Conservation (phyloP, 192 early-diverging fungal genomes). For the Chytriomyces sp. region DNA sequence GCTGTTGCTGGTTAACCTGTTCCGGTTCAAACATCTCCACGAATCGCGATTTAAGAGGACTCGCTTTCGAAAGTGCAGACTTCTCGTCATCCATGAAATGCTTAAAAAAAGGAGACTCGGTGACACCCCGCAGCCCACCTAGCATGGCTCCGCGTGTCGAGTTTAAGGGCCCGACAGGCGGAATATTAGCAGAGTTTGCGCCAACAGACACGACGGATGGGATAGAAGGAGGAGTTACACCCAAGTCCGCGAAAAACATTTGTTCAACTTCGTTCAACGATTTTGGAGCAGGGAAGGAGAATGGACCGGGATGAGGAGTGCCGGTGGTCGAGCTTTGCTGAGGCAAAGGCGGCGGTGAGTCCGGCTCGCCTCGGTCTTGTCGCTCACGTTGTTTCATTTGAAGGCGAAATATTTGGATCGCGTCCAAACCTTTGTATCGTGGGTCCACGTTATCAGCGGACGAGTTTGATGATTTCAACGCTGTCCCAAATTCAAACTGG, state of each 20-base stretch:
- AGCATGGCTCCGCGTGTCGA: too few relatives aligned
- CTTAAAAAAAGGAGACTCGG: too few relatives aligned
- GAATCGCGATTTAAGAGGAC: slow-evolving; percentile 6
- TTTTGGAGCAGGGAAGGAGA: not conserved
- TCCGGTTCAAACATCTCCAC: slow-evolving; percentile 8
- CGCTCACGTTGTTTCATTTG: slow-evolving; percentile 35
- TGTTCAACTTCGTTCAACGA: not conserved
- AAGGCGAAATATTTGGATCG: slow-evolving; percentile 27
- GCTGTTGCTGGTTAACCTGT: not conserved
- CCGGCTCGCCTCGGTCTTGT: slow-evolving; percentile 13
- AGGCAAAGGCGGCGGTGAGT: not conserved
- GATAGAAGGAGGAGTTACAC: too few relatives aligned
- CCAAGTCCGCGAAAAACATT: not conserved
- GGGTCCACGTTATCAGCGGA: not conserved
- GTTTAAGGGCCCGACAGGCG: too few relatives aligned
- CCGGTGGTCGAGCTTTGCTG: not conserved
- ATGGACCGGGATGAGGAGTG: not conserved
- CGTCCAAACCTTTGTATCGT: slow-evolving; percentile 34
- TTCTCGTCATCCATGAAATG: too few relatives aligned
- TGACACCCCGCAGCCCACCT: too few relatives aligned
- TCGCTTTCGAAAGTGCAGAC: not conserved
- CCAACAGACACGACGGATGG: too few relatives aligned
- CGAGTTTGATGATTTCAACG: not conserved
- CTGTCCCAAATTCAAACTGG: not conserved
- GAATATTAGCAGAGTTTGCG: too few relatives aligned